Conservation (phyloP, 371 early-diverging fungal species). For the Syncephalis plumigaleata region DNA sequence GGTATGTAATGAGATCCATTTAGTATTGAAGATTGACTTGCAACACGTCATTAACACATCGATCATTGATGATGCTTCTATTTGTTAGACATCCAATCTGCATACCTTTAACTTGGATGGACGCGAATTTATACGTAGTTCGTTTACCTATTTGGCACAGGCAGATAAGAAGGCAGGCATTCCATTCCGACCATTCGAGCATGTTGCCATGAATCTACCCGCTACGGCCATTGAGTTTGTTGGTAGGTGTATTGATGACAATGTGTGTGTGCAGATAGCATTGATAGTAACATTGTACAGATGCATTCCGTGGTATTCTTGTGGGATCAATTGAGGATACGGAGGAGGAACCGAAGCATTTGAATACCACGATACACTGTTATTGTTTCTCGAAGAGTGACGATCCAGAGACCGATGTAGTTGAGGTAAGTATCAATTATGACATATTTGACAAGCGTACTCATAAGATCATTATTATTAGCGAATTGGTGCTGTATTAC, state of each 20-base stretch:
- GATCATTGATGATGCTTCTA: constrained; percentile 1
- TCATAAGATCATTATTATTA: constrained; percentile 1
- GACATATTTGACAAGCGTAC: neutral
- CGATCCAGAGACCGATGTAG: constrained; percentile 46
- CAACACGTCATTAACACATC: no score
- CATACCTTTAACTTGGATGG: constrained; percentile 80
- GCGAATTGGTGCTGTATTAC: constrained; percentile 34
- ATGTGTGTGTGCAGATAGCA: neutral
- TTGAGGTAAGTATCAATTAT: constrained; percentile 20
- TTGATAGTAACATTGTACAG: no score
- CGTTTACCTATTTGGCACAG: constrained; percentile 21
- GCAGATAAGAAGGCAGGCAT: neutral
- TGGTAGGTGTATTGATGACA: constrained; percentile 29
- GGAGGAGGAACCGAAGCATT: constrained; percentile 17
- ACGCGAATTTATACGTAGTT: constrained; percentile 71
- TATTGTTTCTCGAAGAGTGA: constrained; percentile 86
- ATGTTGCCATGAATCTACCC: constrained; percentile 96
- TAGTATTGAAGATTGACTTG: no score
- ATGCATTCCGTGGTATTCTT: constrained; percentile 55
- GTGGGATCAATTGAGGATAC: neutral
- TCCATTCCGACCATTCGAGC: constrained; percentile 61
- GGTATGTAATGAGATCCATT: no score
- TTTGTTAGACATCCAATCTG: constrained; percentile 29
- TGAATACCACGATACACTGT: constrained; percentile 75
- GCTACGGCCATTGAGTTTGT: constrained; percentile 92